phyloP scores from a whole-genome alignment of 345 rosid species.

The Rubroshorea leprosula region DNA sequence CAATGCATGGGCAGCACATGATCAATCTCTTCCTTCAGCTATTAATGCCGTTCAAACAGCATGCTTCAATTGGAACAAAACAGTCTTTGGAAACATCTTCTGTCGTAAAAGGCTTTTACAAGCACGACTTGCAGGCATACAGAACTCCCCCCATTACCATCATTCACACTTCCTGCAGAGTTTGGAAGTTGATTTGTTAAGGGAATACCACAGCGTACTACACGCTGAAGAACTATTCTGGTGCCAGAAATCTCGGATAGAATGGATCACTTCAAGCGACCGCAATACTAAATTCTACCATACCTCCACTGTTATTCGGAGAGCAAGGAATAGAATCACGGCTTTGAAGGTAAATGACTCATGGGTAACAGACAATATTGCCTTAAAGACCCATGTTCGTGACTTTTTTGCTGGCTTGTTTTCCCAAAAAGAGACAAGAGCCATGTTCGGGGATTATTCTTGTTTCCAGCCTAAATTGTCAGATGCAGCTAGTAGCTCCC shows the following conservation, averaged over 20 bases:
- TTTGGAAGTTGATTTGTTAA: neutral
- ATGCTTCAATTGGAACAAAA: neutral
- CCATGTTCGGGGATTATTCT: neutral
- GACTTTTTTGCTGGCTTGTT: neutral
- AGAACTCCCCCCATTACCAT: neutral
- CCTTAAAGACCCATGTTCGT: neutral
- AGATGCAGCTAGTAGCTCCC: neutral
- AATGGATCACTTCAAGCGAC: neutral
- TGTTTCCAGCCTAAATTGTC: neutral
- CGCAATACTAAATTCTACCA: neutral
- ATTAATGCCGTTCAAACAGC: neutral
- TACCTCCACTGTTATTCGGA: neutral
- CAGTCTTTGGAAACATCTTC: neutral
- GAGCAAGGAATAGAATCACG: too few species aligned
- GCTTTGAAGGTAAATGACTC: neutral
- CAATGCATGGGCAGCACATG: neutral
- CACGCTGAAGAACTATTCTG: neutral
- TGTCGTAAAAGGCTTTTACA: neutral
- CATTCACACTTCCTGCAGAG: neutral
- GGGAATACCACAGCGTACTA: neutral
- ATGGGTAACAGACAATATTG: neutral
- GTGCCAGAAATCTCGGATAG: neutral
- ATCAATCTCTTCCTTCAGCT: neutral
- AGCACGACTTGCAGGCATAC: neutral
- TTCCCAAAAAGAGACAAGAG: neutral